Evolutionary conservation across 2,329 filamentous ascomycete species (phyloP).

Genomic region (Colletotrichum acutatum): DNA sequence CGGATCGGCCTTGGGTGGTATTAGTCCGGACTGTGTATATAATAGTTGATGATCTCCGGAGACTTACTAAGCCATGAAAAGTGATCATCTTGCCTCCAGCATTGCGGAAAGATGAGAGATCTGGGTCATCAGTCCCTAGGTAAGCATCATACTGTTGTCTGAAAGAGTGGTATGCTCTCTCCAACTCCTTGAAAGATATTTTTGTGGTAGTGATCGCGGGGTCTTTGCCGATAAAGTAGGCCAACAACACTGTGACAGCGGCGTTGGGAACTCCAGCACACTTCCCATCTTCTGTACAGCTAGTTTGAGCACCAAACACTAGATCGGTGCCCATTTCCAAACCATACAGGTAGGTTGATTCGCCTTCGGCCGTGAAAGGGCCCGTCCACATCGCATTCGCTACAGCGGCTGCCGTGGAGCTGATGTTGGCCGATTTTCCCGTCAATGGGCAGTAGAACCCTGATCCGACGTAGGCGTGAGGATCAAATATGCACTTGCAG

Average conservation of each 20-base stretch:
- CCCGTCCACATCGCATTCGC: conserved; percentile 10
- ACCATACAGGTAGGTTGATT: not conserved
- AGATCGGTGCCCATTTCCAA: conserved; percentile 4
- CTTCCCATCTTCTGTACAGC: not conserved
- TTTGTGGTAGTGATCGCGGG: not conserved
- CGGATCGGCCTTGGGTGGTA: not conserved
- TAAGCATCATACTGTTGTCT: conserved; percentile 19
- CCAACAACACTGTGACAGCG: not conserved
- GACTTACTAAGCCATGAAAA: conserved; percentile 53
- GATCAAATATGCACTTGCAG: conserved; percentile 38
- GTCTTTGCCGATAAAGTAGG: conserved; percentile 13
- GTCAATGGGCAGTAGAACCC: conserved; percentile 16
- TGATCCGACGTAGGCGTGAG: conserved; percentile 28
- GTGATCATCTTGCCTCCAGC: conserved; percentile 61
- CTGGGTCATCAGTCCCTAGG: conserved; percentile 43
- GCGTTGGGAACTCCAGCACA: not conserved
- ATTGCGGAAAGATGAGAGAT: conserved; percentile 44
- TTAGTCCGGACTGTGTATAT: not conserved
- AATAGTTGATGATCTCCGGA: not conserved
- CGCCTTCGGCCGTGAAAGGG: not conserved
- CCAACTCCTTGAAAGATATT: conserved; percentile 2
- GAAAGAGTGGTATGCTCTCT: not conserved
- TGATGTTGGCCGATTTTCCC: not conserved
- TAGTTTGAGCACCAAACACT: not conserved
- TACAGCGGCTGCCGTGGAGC: not conserved